phyloP scores from a whole-genome alignment of 257 asterid species.

The Ilex asprella region DNA sequence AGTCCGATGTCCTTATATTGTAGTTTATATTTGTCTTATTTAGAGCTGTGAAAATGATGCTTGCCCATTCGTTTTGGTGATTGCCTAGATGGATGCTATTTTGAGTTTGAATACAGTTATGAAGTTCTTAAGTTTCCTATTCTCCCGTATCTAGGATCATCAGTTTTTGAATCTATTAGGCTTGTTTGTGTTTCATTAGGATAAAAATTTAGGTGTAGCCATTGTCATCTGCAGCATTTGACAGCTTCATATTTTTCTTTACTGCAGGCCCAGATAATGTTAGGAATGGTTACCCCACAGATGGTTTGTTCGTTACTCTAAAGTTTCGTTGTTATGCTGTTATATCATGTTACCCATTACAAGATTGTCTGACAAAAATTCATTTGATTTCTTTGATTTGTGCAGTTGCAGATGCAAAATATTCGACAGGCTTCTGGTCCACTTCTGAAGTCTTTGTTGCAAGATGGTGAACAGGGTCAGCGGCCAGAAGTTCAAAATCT shows the following conservation, averaged over 20 bases:
- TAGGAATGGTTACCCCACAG: conserved; percentile 74
- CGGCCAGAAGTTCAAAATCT: conserved; percentile 30
- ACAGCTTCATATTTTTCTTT: conserved; percentile 12
- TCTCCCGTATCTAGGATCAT: neutral
- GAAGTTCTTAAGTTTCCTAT: neutral
- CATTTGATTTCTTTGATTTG: too few relatives aligned
- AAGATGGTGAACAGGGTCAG: conserved; percentile 32
- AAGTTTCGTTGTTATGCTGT: conserved; percentile 3
- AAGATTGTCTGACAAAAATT: conserved; percentile 3
- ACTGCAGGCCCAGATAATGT: conserved; percentile 73
- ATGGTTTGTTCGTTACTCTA: conserved; percentile 52
- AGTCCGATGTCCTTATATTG: too few relatives aligned
- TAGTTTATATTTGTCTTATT: too few relatives aligned
- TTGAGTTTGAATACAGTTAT: neutral
- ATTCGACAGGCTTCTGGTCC: conserved; percentile 49
- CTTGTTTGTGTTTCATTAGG: neutral
- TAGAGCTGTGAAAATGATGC: too few relatives aligned
- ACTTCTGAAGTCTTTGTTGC: conserved; percentile 33
- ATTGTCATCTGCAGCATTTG: neutral
- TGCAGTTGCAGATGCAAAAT: conserved; percentile 79
- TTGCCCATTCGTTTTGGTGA: too few relatives aligned
- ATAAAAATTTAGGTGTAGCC: neutral
- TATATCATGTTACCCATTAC: conserved; percentile 2
- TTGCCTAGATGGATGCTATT: neutral
- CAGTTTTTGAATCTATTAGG: neutral